phyloP scores from a whole-genome alignment of 2,329 filamentous ascomycete species.

The Ilyonectria sp. region DNA sequence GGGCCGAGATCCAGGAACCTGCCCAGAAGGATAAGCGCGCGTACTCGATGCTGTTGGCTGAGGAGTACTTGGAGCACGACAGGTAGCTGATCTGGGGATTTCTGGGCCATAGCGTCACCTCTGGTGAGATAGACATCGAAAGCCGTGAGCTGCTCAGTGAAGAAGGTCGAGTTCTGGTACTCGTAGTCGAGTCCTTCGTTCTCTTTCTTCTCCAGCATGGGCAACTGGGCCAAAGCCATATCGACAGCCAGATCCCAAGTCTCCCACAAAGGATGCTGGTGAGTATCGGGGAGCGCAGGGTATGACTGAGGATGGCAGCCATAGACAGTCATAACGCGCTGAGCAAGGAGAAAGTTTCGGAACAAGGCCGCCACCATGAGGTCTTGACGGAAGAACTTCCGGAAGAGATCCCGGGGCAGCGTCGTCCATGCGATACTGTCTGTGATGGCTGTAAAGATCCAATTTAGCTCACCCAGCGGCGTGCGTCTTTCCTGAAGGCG shows the following conservation, averaged over 20 bases:
- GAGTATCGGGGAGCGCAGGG: constrained; percentile 92
- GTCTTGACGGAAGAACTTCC: constrained; percentile 97
- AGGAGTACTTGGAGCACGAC: constrained; percentile 96
- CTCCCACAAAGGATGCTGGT: constrained; percentile 94
- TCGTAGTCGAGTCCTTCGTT: constrained; percentile 84
- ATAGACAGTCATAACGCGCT: constrained; percentile 96
- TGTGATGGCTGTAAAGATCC: constrained; percentile 99
- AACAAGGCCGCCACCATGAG: constrained; percentile 99
- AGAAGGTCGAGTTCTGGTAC: constrained; percentile 95
- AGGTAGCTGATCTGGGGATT: constrained; percentile 92
- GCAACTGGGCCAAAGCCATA: constrained; percentile 91
- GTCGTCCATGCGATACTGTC: constrained; percentile 99
- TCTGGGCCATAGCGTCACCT: constrained; percentile 84
- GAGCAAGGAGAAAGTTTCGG: constrained; percentile 93
- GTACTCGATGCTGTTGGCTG: constrained; percentile 93
- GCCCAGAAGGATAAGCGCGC: constrained; percentile 91
- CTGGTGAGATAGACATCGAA: constrained; percentile 95
- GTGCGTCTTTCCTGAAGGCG: constrained; percentile 93
- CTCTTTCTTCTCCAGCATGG: constrained; percentile 85
- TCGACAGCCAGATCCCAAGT: constrained; percentile 99
- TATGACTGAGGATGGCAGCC: constrained; percentile 96
- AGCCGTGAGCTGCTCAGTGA: constrained; percentile 95
- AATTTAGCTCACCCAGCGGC: constrained; percentile 95
- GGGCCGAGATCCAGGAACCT: constrained; percentile 96
- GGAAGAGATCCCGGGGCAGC: constrained; percentile 89